These are phyloP conservation scores for Kregervanrija delftensis DNA, from an alignment of 805 yeast genomes.

Conservation along the genomic window DNA sequence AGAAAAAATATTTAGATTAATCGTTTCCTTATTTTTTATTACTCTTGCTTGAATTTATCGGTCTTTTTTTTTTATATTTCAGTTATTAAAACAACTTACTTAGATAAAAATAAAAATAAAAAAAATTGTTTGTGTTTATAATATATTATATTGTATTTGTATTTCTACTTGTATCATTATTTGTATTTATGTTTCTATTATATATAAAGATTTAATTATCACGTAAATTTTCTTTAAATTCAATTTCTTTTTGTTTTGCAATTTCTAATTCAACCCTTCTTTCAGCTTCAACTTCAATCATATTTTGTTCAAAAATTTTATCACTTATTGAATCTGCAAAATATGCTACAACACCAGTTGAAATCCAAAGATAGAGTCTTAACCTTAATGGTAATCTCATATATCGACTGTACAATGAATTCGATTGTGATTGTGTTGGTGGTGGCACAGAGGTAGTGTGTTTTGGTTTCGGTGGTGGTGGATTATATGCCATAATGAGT, in stretches of 20 bases:
- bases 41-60: background rate
- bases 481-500: no score
- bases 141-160: background rate
- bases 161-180: background rate
- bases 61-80: background rate
- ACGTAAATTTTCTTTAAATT: slow-evolving; percentile 1
- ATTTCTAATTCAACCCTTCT: slow-evolving; percentile 25
- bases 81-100: background rate
- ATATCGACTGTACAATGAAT: slow-evolving; percentile 13
- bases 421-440: background rate
- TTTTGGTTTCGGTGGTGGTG: background rate
- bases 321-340: slow-evolving; percentile 25
- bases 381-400: slow-evolving; percentile 21
- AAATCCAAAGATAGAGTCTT: slow-evolving; percentile 25
- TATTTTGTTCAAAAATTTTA: slow-evolving; percentile 22
- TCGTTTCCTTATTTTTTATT: background rate
- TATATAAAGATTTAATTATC: background rate
- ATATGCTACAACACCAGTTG: slow-evolving; percentile 26
- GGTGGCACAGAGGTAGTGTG: slow-evolving; percentile 1
- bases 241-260: slow-evolving; percentile 6
- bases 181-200: background rate
- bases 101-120: background rate
- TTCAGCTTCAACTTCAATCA: slow-evolving; percentile 27
- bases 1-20: background rate
- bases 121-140: background rate